Percentiles rank a stretch among this genome's conserved stretches.
Evolutionary conservation across 768 basidiomycete species (phyloP).

Genomic region (Lactarius hatsudake): DNA sequence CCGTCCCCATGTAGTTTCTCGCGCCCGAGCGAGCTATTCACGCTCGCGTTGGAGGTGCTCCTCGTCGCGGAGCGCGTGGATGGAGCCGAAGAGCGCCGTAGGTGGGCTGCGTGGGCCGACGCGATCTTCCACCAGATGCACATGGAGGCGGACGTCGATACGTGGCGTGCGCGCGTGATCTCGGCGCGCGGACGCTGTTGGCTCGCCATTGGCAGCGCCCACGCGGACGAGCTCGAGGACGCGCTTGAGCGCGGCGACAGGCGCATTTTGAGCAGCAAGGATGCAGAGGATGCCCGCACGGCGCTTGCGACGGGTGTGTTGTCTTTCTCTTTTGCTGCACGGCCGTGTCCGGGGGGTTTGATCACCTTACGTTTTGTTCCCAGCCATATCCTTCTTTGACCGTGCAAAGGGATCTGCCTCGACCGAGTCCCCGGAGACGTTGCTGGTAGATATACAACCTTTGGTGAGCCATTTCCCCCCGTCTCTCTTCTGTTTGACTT

Average conservation of each 20-base stretch:
- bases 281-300: slow-evolving; percentile 56
- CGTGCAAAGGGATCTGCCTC: slow-evolving; percentile 33
- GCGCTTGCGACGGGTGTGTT: slow-evolving; percentile 44
- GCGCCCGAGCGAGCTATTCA: slow-evolving; percentile 57
- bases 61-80: slow-evolving; percentile 56
- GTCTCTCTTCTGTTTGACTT: neutral
- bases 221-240: slow-evolving; percentile 54
- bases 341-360: slow-evolving; percentile 26
- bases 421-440: slow-evolving; percentile 14
- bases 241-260: slow-evolving; percentile 46
- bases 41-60: slow-evolving; percentile 60
- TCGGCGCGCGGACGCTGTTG: slow-evolving; percentile 52
- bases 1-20: slow-evolving; percentile 38
- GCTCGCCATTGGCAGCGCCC: slow-evolving; percentile 54
- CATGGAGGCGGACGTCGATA: slow-evolving; percentile 55
- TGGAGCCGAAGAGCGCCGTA: slow-evolving; percentile 42
- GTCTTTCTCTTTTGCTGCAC: slow-evolving; percentile 26
- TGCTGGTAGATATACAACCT: slow-evolving; percentile 26
- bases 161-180: slow-evolving; percentile 46
- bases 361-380: neutral
- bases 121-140: slow-evolving; percentile 61
- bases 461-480: slow-evolving; percentile 18
- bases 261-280: slow-evolving; percentile 42
- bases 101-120: slow-evolving; percentile 63
- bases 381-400: slow-evolving; percentile 37